Conservation (phyloP, 2,329 filamentous ascomycete species). For the Diaporthe ilicicola region DNA sequence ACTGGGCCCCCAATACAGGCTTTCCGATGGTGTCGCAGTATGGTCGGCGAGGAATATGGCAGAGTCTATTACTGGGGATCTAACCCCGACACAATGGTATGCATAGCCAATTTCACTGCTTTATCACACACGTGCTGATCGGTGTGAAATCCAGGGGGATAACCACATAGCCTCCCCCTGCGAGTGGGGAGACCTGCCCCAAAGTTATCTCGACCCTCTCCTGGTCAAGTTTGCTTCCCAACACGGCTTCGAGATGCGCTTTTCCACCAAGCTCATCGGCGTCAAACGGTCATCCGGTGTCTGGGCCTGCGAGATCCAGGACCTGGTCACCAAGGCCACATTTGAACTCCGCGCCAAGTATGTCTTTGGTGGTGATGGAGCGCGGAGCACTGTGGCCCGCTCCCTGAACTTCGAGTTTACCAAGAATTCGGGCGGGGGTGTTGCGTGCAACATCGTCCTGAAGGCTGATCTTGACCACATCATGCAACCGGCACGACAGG, state of each 20-base stretch:
- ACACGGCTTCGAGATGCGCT: constrained; percentile 49
- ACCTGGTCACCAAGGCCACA: constrained; percentile 42
- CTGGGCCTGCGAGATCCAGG: constrained; percentile 41
- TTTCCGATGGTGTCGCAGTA: constrained; percentile 48
- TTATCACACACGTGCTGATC: not conserved
- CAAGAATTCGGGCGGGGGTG: not conserved
- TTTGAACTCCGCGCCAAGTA: constrained; percentile 60
- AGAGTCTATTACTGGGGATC: constrained; percentile 49
- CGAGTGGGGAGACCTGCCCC: constrained; percentile 41
- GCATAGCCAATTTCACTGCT: not conserved
- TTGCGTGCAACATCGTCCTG: constrained; percentile 25
- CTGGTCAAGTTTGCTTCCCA: constrained; percentile 49
- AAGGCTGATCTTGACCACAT: constrained; percentile 56
- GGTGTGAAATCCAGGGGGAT: constrained; percentile 34
- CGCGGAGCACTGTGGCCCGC: constrained; percentile 21
- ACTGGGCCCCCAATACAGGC: constrained; percentile 44
- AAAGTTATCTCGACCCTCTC: constrained; percentile 53
- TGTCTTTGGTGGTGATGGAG: constrained; percentile 64
- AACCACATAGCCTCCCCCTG: constrained; percentile 47
- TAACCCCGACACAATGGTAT: constrained; percentile 41
- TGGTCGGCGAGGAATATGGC: constrained; percentile 50
- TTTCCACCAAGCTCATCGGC: constrained; percentile 47
- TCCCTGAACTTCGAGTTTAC: not conserved
- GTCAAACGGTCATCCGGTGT: constrained; percentile 36
- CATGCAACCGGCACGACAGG: constrained; percentile 53